Base-by-base conservation (phyloP, 495 filamentous ascomycete species). In the Penicillium tannophilum region DNA sequence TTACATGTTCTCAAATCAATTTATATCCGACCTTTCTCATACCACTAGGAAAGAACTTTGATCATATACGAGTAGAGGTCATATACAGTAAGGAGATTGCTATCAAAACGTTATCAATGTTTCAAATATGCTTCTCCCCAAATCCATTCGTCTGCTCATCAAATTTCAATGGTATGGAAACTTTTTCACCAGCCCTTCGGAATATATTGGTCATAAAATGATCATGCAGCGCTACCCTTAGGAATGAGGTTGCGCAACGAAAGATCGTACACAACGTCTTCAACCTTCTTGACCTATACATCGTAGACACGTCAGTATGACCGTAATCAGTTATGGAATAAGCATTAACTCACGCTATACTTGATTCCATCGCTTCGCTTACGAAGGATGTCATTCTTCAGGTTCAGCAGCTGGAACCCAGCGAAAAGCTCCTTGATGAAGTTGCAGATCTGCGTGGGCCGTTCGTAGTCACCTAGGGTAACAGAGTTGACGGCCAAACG, bases 261-360 rank as follows among this genome's bases (percentile, higher is more conserved):
- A 30, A 98, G 79, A 69, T 98, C 94, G 66, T 98, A 98, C 17
- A 96, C 92, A 20, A 98, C 92, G 73, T 98, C 94, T 78, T 98
- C 94, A 39, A 96, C 91, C 76, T 96, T 96, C 81, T 98, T 98
- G 47, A 90, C 80, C 85, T 88, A 60, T 57, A 61, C 26, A 47
- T 24, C 24, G 30, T n/a, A 46, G 3, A 31, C 19, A 48, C 30
- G 47, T 61, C 39, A 65, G 55, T 42, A 39, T 28, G 17, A 26
- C 9, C 11, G 45, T 33, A 35, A 57, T 28, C 30, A 19, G 11
- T 30, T 23, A 24, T 28, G 31, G 30, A 51, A 36, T 12, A 17
- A 7, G 49, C 33, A 3, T 59, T 31, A 56, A 71, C 84, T 67
- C 65, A 96, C 90, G 59, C 88, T 88, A 60, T 98, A 98, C 80